These are phyloP conservation scores for Backusella mclennaniae DNA, from an alignment of 192 early-diverging fungal species.

Conservation along the genomic window DNA sequence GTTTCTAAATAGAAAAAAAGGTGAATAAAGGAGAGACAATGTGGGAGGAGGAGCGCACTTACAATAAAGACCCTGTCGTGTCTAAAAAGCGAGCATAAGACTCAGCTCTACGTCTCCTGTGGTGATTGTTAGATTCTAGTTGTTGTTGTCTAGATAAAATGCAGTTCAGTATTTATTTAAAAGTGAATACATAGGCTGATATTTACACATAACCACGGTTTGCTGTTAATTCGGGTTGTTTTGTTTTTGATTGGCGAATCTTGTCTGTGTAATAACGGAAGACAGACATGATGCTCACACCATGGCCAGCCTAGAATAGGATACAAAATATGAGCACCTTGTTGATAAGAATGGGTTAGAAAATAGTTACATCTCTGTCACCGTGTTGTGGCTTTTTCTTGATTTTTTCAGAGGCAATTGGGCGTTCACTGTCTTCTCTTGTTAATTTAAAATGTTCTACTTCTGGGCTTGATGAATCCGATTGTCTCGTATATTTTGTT, in stretches of 20 bases:
- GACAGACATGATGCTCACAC: conserved; percentile 31
- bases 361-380: conserved; percentile 16
- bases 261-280: conserved; percentile 40
- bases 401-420: conserved; percentile 40
- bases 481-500: conserved; percentile 14
- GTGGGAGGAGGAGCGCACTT: conserved; percentile 8
- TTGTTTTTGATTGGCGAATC: conserved; percentile 31
- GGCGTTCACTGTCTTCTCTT: conserved; percentile 34
- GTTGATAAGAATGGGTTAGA: neutral
- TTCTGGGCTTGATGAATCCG: conserved; percentile 12
- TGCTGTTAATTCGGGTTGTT: neutral
- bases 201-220: conserved; percentile 40
- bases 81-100: conserved; percentile 55
- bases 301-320: neutral
- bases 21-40: neutral
- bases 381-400: conserved; percentile 31
- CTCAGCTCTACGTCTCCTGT: conserved; percentile 34
- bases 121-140: conserved; percentile 26
- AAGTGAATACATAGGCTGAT: neutral
- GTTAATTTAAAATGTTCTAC: conserved; percentile 36
- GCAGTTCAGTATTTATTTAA: neutral
- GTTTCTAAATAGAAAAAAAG: conserved; percentile 16
- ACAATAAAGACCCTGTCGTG: conserved; percentile 52
- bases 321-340: too few species aligned
- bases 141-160: conserved; percentile 19